A percentile compares a stretch with the other conserved stretches of the same genome.
phyloP scores from a whole-genome alignment of 805 yeast species.

The Yarrowia divulgata region DNA sequence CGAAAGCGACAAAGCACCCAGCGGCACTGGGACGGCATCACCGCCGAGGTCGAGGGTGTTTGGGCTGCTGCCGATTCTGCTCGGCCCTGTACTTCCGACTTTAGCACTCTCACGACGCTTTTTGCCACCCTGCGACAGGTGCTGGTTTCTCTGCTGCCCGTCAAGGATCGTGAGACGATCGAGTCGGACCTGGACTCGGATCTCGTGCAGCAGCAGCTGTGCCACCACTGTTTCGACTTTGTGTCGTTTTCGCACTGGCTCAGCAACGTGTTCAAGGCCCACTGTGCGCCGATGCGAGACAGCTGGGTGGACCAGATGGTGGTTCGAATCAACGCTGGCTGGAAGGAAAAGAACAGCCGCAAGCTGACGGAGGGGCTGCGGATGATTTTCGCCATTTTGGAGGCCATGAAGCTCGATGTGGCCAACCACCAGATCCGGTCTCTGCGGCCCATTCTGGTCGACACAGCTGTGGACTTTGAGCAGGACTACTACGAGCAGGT shows the following conservation, averaged over 20 bases:
- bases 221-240: conserved; percentile 70
- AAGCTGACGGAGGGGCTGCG: conserved; percentile 75
- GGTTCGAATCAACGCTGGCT: conserved; percentile 57
- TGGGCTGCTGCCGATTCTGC: conserved; percentile 6
- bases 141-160: conserved; percentile 74
- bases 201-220: conserved; percentile 74
- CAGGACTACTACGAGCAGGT: conserved; percentile 70
- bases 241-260: conserved; percentile 76
- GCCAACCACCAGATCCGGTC: conserved; percentile 93
- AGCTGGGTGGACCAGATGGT: conserved; percentile 87
- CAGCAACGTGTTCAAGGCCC: conserved; percentile 77
- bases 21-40: conserved; percentile 82
- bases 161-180: conserved; percentile 71
- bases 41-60: conserved; percentile 63
- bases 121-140: conserved; percentile 82
- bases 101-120: conserved; percentile 66
- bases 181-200: conserved; percentile 79
- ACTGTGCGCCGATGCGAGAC: conserved; percentile 96
- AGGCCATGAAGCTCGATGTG: conserved; percentile 93
- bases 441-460: conserved; percentile 80
- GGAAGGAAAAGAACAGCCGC: conserved; percentile 55
- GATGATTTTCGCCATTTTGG: conserved; percentile 79
- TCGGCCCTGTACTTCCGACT: conserved; percentile 4
- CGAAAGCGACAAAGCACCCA: conserved; percentile 78
- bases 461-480: conserved; percentile 88